Base-by-base conservation (phyloP, 305 asterid genomes). In the Solanum chacoense region DNA sequence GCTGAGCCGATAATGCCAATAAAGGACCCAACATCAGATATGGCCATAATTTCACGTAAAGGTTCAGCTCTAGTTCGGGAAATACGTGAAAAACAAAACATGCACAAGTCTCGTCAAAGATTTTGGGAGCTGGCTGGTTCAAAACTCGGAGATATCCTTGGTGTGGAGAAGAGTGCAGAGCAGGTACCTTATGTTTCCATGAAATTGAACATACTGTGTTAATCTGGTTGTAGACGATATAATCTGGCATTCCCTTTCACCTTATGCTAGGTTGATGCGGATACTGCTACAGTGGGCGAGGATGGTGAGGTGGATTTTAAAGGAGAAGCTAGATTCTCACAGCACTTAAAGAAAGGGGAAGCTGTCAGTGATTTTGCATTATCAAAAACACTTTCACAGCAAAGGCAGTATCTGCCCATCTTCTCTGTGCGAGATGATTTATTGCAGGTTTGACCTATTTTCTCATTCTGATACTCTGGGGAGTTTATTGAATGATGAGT, bases 121-220 rank as follows among this genome's bases (percentile, higher is more conserved):
- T 96, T 98, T 92, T 98, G 99, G 99, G 99, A 98, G 90, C 99
- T 98, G 89, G 99, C 99, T 88, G 99, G 99, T 90, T 96, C 99
- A 50, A 95, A 95, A 90, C 94, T 96, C 8, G 99, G 99, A 77
- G 93, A 95, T 75, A 96, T 98, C 89, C 98, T 98, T 89, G 99
- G 99, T 40, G 99, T 98, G 88, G 98, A 98, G 94, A 98, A 98
- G 93, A 93, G 97, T 85, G 97, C 96, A 75, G 99, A 96, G 77
- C 99, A 98, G 95, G 99, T 95, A 89, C 74, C 32, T 86, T 93
- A 89, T 88, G 45, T 79, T 59, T 31, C 50, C 85, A 63, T 80
- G 77, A 79, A 69, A 69, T 67, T 88, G 69, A 59, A 37, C 74
- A 18, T 71, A 20, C 31, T 83, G 74, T 42, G 73, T 7, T 83